Percentiles rank a stretch among this genome's conserved stretches.
Conservation (phyloP, 768 basidiomycete genomes). For the Steccherinum ochraceum region DNA sequence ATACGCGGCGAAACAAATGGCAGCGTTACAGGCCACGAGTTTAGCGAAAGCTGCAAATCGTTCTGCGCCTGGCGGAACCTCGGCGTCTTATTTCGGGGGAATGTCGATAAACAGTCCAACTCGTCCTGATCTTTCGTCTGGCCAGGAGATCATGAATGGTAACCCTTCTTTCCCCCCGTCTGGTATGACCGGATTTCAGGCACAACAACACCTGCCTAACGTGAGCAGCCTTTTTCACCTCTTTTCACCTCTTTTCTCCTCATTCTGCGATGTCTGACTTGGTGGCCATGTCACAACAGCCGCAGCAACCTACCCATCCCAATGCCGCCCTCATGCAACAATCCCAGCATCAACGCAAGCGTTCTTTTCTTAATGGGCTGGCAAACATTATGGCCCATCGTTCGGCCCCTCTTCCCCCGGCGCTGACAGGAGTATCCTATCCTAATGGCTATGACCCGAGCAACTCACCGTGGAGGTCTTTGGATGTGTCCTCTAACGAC, state of each 20-base stretch:
- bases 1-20: conserved; percentile 74
- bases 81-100: conserved; percentile 65
- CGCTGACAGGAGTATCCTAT: conserved; percentile 55
- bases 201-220: conserved; percentile 27
- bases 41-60: conserved; percentile 55
- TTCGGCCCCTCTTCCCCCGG: conserved; percentile 66
- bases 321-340: conserved; percentile 23
- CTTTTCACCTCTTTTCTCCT: too few species aligned
- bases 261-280: conserved; percentile 16
- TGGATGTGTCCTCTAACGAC: conserved; percentile 55
- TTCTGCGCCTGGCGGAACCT: conserved; percentile 41
- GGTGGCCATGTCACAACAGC: conserved; percentile 27
- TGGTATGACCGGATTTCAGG: conserved; percentile 38
- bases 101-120: conserved; percentile 30
- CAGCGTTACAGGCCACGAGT: conserved; percentile 61
- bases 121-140: conserved; percentile 20
- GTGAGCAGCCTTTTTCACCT: conserved; percentile 13
- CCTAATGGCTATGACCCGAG: conserved; percentile 55
- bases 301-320: conserved; percentile 22
- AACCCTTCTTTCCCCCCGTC: conserved; percentile 13
- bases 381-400: conserved; percentile 52
- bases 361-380: conserved; percentile 54
- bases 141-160: conserved; percentile 11
- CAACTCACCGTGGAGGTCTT: conserved; percentile 55
- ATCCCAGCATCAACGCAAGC: conserved; percentile 36